Evolutionary conservation across 1,284 basidiomycete genomes (phyloP).

Genomic region (Puccinia hordei): DNA sequence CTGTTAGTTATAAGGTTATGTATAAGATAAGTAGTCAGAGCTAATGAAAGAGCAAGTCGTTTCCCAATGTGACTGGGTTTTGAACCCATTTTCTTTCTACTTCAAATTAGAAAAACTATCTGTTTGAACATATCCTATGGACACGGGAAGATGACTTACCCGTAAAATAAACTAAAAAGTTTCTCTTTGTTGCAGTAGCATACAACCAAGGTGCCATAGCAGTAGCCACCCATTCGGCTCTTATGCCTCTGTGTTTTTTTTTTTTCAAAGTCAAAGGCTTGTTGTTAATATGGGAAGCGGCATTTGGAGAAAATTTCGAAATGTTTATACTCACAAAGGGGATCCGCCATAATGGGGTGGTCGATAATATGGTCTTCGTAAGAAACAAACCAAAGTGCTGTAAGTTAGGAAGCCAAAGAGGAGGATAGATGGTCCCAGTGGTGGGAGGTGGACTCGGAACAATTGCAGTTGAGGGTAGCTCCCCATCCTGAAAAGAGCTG

Average conservation of each 20-base stretch:
- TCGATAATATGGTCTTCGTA: constrained; percentile 33
- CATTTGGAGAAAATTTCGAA: not conserved
- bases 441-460: constrained; percentile 14
- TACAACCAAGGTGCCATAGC: constrained; percentile 48
- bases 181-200: constrained; percentile 19
- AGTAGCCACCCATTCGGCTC: constrained; percentile 37
- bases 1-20: not conserved
- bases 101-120: too few species aligned
- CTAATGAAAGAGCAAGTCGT: not conserved
- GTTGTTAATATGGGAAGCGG: not conserved
- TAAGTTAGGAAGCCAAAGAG: constrained; percentile 44
- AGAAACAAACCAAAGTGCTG: constrained; percentile 27
- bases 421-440: constrained; percentile 37
- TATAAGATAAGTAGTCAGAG: not conserved
- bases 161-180: constrained; percentile 31
- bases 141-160: constrained; percentile 12
- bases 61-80: too few species aligned
- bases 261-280: not conserved
- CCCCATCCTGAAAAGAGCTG: constrained; percentile 28
- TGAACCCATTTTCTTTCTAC: too few species aligned
- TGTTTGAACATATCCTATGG: not conserved
- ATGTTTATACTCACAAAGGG: constrained; percentile 32
- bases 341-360: constrained; percentile 22
- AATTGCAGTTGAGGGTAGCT: constrained; percentile 34
- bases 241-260: constrained; percentile 24